Base-by-base conservation (phyloP, 75 land plant species). In the Adiantum capillusveneris region DNA sequence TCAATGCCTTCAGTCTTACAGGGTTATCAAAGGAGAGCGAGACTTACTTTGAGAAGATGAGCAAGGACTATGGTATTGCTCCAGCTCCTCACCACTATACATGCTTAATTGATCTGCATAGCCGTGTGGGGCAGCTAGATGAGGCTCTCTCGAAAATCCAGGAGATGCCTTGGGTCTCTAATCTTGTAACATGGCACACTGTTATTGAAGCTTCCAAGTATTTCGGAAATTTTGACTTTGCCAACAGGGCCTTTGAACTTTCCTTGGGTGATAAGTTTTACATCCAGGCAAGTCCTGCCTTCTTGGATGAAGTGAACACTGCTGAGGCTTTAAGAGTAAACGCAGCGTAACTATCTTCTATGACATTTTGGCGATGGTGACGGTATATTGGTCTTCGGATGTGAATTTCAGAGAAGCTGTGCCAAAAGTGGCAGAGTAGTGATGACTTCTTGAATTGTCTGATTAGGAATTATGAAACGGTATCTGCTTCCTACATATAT, bases 11-110 rank as follows among this genome's bases (percentile, higher is more conserved):
- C 42, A 25, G 63, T 13, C 41, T 48, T 20, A 1, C 29, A 6
- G 65, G 64, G n/a, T 24, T 36, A 29, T 25, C 69, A 24, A 29
- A 60, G 20, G 20, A 59, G 5, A 73, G 75, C 17, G 61, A 60
- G 46, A 42, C 16, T n/a, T 24, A 48, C n/a, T 69, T 65, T 30
- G 57, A 36, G 11, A 27, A 2, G 17, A 43, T 39, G 66, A 34
- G 20, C 6, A 24, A 18, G 27, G 31, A 26, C 18, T 62, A n/a
- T 29, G 14, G 31, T 29, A 49, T 62, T 29, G 1, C 57, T 11
- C 64, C 66, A 19, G 28, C 29, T 6, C 16, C 22, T 20, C 43
- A 64, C 42, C 59, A 64, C 43, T 55, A 64, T 34, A 24, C 41
- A 16, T 64, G 59, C 61, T 25, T 58, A n/a, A 43, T 56, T 5